phyloP scores from a whole-genome alignment of 805 yeast genomes.

The Suhomyces xylopsoci region DNA sequence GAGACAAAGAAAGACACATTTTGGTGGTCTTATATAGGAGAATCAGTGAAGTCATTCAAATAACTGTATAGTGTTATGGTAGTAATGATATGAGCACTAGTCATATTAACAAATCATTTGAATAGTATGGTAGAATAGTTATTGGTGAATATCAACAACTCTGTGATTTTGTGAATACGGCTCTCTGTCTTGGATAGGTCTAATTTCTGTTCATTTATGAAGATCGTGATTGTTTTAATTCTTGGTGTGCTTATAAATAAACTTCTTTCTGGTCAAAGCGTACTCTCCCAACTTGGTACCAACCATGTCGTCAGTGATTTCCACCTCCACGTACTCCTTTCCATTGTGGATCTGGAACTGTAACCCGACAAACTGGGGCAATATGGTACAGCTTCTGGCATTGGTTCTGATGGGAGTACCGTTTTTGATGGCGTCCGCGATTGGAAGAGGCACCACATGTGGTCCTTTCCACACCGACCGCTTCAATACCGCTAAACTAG shows the following conservation, averaged over 20 bases:
- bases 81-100: background rate
- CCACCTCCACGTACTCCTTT: slow-evolving; percentile 84
- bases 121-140: background rate
- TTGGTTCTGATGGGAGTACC: slow-evolving; percentile 92
- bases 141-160: too few species aligned
- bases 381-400: slow-evolving; percentile 89
- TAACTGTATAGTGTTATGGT: too few species aligned
- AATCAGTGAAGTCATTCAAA: too few species aligned
- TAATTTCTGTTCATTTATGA: too few species aligned
- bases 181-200: too few species aligned
- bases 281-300: slow-evolving; percentile 94
- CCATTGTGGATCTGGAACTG: slow-evolving; percentile 96
- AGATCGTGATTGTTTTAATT: slow-evolving; percentile 24
- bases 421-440: slow-evolving; percentile 75
- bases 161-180: too few species aligned
- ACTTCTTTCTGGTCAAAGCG: slow-evolving; percentile 89
- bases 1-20: background rate
- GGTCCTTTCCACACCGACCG: slow-evolving; percentile 65
- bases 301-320: slow-evolving; percentile 91
- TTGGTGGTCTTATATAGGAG: too few species aligned
- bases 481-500: slow-evolving; percentile 28
- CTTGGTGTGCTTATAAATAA: slow-evolving; percentile 76
- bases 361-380: slow-evolving; percentile 94
- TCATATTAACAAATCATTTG: background rate
- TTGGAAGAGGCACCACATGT: slow-evolving; percentile 90